Conservation (phyloP, 345 rosid species). For the Hibiscus syriacus region DNA sequence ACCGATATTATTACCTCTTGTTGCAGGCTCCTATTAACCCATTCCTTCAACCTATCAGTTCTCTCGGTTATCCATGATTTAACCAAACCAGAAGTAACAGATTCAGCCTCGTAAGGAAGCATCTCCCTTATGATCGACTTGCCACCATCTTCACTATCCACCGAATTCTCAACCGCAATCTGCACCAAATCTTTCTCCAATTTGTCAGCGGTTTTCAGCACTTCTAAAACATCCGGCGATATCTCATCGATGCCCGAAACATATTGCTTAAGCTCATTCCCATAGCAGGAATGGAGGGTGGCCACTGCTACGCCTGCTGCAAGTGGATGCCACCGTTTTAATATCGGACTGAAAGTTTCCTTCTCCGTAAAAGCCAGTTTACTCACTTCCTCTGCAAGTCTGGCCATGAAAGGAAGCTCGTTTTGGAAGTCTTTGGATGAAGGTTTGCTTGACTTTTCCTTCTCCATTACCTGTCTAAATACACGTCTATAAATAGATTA, state of each 20-base stretch:
- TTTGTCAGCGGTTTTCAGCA: conserved; percentile 78
- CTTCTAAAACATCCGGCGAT: conserved; percentile 88
- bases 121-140: conserved; percentile 92
- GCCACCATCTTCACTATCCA: conserved; percentile 97
- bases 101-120: conserved; percentile 95
- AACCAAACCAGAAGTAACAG: conserved; percentile 64
- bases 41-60: conserved; percentile 76
- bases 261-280: conserved; percentile 64
- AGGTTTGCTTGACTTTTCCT: conserved; percentile 49
- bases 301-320: conserved; percentile 95
- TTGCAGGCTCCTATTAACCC: conserved; percentile 77
- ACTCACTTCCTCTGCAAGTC: conserved; percentile 77
- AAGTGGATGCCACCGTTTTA: conserved; percentile 91
- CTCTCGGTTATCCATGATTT: conserved; percentile 76
- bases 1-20: conserved; percentile 76
- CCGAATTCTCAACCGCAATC: conserved; percentile 94
- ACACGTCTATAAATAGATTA: conserved; percentile 9
- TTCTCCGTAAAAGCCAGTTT: conserved; percentile 74
- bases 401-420: conserved; percentile 70
- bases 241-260: conserved; percentile 62
- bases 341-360: conserved; percentile 70
- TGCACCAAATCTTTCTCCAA: conserved; percentile 97
- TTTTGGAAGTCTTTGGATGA: conserved; percentile 43
- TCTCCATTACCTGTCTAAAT: conserved; percentile 59
- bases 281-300: conserved; percentile 87